These are phyloP conservation scores for Avicennia marina DNA, from an alignment of 257 asterid species.

Conservation along the genomic window DNA sequence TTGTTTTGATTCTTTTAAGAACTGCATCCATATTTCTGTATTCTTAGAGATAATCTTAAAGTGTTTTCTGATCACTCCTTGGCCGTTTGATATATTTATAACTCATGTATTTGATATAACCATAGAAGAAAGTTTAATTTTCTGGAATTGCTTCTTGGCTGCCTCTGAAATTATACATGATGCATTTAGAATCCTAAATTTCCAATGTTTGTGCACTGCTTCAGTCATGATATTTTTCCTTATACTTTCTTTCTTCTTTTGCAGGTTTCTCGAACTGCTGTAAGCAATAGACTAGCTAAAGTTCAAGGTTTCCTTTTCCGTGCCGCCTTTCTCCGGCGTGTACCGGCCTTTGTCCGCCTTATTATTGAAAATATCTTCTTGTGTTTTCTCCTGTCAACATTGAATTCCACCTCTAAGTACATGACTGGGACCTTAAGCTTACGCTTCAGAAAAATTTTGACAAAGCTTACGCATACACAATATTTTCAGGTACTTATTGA, in stretches of 20 bases:
- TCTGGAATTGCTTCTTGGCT: conserved; percentile 1
- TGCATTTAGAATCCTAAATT: too few species aligned
- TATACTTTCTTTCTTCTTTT: conserved; percentile 18
- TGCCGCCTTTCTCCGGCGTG: conserved; percentile 95
- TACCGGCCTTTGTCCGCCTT: conserved; percentile 83
- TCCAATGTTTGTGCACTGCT: not conserved
- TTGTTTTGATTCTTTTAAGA: not conserved
- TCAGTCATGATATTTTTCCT: conserved; percentile 6
- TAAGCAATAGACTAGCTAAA: conserved; percentile 96
- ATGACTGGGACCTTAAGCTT: conserved; percentile 87
- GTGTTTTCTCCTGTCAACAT: conserved; percentile 86
- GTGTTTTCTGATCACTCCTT: not conserved
- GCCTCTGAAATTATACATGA: not conserved
- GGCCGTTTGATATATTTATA: not conserved
- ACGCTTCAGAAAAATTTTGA: conserved; percentile 81
- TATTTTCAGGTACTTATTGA: conserved; percentile 80
- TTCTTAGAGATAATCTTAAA: not conserved
- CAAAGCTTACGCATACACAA: conserved; percentile 78
- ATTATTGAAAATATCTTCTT: conserved; percentile 82
- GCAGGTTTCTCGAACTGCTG: conserved; percentile 87
- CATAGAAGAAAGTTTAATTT: not conserved
- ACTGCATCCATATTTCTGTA: not conserved
- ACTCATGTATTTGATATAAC: not conserved
- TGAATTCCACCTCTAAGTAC: conserved; percentile 88
- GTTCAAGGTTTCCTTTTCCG: conserved; percentile 99